Percentiles rank a stretch among this genome's conserved stretches.
Evolutionary conservation across 192 early-diverging fungal species (phyloP).

Genomic region (Coemansia sp.): DNA sequence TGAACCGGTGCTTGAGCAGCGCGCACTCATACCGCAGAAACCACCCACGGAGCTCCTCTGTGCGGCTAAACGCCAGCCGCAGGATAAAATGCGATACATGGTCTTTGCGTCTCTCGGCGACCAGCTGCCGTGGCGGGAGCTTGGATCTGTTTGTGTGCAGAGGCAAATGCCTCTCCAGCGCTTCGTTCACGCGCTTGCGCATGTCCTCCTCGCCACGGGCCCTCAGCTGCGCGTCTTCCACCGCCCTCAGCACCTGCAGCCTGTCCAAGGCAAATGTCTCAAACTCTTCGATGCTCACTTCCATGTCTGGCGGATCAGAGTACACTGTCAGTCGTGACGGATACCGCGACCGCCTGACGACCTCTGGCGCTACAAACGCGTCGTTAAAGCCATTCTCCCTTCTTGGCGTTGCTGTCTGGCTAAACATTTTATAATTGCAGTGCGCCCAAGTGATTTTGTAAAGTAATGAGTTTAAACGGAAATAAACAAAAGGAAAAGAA

Average conservation of each 20-base stretch:
- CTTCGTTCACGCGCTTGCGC: constrained; percentile 54
- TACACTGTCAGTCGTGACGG: constrained; percentile 47
- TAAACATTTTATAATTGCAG: constrained; percentile 35
- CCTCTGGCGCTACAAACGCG: constrained; percentile 30
- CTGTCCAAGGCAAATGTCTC: constrained; percentile 56
- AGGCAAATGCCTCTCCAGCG: constrained; percentile 63
- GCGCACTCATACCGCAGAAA: constrained; percentile 70
- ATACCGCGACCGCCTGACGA: constrained; percentile 51
- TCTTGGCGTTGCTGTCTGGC: constrained; percentile 24
- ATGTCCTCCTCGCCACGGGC: constrained; percentile 62
- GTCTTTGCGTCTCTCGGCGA: constrained; percentile 74
- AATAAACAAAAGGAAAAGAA: neutral
- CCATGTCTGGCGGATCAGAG: constrained; percentile 37
- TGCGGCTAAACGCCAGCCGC: constrained; percentile 66
- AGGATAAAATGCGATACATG: constrained; percentile 81
- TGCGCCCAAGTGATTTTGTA: neutral
- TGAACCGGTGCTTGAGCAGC: constrained; percentile 67
- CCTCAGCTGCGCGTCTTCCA: constrained; percentile 81
- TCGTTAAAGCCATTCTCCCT: constrained; percentile 18
- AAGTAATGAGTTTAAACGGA: neutral
- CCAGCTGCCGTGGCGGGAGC: constrained; percentile 40
- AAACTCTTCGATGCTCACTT: constrained; percentile 56
- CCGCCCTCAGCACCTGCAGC: constrained; percentile 71
- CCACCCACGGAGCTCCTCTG: constrained; percentile 73
- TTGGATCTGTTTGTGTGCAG: constrained; percentile 57